Conservation (phyloP, 1,139 yeast genomes). For the Taphrina wiesneri region DNA sequence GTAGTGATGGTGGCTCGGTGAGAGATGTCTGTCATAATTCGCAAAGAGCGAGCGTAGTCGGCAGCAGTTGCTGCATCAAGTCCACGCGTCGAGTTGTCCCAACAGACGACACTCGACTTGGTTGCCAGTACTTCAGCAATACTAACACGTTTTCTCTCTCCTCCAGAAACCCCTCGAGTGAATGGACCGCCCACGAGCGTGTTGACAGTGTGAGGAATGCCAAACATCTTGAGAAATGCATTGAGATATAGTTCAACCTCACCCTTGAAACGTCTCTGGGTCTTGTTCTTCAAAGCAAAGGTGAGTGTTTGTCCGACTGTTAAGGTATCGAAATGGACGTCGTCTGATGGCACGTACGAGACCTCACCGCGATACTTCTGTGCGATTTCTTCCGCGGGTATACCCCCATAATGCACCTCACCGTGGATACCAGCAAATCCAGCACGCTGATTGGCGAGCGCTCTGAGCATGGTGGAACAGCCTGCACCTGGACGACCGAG, state of each 20-base stretch:
- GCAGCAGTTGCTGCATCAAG: constrained; percentile 60
- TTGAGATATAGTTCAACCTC: constrained; percentile 65
- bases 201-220: constrained; percentile 63
- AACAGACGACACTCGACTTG: constrained; percentile 64
- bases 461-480: constrained; percentile 56
- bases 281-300: constrained; percentile 65
- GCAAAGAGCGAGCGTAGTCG: constrained; percentile 70
- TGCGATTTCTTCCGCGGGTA: constrained; percentile 28
- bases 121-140: constrained; percentile 63
- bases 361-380: constrained; percentile 34
- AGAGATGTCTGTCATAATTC: constrained; percentile 61
- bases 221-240: constrained; percentile 71
- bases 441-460: constrained; percentile 59
- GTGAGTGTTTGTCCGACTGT: constrained; percentile 69
- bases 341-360: constrained; percentile 46
- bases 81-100: constrained; percentile 78
- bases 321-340: constrained; percentile 69
- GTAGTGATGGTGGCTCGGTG: constrained; percentile 71
- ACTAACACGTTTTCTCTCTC: constrained; percentile 80
- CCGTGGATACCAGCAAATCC: constrained; percentile 52
- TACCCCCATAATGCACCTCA: constrained; percentile 32
- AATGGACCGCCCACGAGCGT: constrained; percentile 71
- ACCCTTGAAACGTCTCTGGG: constrained; percentile 63
- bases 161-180: constrained; percentile 79
- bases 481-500: constrained; percentile 48